Conservation (phyloP, 2,329 filamentous ascomycete species). For the Colletotrichum chlorophyti region DNA sequence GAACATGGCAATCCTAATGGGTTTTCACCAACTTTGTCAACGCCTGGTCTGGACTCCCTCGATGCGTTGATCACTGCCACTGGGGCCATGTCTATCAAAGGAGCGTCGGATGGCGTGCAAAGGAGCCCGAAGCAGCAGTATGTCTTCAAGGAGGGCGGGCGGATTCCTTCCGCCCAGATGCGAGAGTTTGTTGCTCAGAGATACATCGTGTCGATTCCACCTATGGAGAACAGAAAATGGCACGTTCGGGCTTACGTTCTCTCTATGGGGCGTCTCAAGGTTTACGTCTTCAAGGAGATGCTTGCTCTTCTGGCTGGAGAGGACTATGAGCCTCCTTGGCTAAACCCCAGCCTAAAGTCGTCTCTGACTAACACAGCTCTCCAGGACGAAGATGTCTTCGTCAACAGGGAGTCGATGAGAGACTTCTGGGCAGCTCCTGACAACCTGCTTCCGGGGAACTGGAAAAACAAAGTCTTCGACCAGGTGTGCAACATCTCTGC, state of each 20-base stretch:
- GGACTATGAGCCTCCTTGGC: conserved; percentile 45
- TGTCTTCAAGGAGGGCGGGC: conserved; percentile 38
- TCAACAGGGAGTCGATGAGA: conserved; percentile 40
- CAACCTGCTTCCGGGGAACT: conserved; percentile 37
- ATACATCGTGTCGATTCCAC: conserved; percentile 42
- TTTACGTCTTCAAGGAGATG: conserved; percentile 45
- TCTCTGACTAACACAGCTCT: conserved; percentile 46
- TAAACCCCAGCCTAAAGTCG: conserved; percentile 39
- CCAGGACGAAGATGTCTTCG: conserved; percentile 42
- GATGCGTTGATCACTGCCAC: conserved; percentile 40
- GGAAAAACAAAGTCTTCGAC: conserved; percentile 41
- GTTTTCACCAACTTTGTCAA: conserved; percentile 33
- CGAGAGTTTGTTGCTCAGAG: conserved; percentile 46
- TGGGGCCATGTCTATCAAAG: conserved; percentile 30
- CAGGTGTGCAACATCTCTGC: conserved; percentile 42
- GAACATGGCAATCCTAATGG: conserved; percentile 11
- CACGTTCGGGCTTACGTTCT: conserved; percentile 45
- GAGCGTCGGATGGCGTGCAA: background rate
- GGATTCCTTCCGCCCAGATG: conserved; percentile 45
- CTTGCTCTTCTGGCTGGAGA: conserved; percentile 42
- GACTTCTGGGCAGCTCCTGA: conserved; percentile 40
- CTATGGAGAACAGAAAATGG: conserved; percentile 43
- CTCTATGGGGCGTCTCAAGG: conserved; percentile 43
- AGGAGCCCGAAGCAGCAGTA: conserved; percentile 29
- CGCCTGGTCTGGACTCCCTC: conserved; percentile 36